phyloP scores from a whole-genome alignment of 1,139 yeast species.

The Yamadazyma diospyri region DNA sequence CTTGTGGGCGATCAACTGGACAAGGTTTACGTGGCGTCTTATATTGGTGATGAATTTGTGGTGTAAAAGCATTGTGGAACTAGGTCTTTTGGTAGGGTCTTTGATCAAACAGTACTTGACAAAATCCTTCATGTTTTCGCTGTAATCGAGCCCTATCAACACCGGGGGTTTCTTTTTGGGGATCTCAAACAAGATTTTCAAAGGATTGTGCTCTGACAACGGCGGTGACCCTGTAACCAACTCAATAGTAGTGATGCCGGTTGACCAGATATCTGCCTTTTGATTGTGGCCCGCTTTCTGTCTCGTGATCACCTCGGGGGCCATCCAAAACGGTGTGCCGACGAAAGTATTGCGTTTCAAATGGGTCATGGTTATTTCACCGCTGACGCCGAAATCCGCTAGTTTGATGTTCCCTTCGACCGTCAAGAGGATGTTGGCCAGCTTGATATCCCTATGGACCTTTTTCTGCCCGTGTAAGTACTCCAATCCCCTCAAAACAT shows the following conservation, averaged over 20 bases:
- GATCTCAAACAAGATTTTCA: constrained; percentile 69
- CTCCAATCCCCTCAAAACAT: constrained; percentile 60
- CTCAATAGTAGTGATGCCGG: constrained; percentile 81
- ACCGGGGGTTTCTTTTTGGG: constrained; percentile 69
- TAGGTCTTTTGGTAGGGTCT: constrained; percentile 53
- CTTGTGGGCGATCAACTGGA: constrained; percentile 13
- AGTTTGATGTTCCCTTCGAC: constrained; percentile 60
- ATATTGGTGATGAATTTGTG: constrained; percentile 40
- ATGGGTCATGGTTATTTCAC: constrained; percentile 63
- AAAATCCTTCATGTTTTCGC: constrained; percentile 57
- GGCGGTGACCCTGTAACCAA: constrained; percentile 74
- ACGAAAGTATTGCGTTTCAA: constrained; percentile 69
- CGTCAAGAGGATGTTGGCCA: constrained; percentile 75
- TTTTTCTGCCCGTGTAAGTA: constrained; percentile 70
- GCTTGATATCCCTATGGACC: constrained; percentile 83
- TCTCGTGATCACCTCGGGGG: constrained; percentile 72
- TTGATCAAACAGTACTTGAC: constrained; percentile 56
- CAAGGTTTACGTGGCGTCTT: constrained; percentile 10
- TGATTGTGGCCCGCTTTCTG: constrained; percentile 59
- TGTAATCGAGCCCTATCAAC: constrained; percentile 41
- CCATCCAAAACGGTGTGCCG: constrained; percentile 95
- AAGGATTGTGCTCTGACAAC: constrained; percentile 62
- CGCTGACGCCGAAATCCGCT: constrained; percentile 88
- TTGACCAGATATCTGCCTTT: constrained; percentile 86
- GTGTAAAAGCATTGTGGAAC: constrained; percentile 40